Base-by-base conservation (phyloP, 768 basidiomycete genomes). In the Tremella fuciformis region DNA sequence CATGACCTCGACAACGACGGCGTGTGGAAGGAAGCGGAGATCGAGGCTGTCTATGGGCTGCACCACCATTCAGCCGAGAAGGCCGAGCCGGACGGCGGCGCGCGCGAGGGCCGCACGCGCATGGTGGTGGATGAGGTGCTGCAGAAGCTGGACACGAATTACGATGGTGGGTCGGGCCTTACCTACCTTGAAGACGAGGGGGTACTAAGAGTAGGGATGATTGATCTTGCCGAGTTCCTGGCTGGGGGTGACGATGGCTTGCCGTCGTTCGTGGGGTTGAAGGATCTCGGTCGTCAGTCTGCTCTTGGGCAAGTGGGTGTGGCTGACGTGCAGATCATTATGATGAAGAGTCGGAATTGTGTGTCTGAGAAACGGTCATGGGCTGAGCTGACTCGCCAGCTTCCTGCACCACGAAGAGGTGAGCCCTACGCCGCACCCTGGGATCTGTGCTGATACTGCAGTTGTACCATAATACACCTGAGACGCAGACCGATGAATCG, bases 41-140 rank as follows among this genome's bases (percentile, higher is more conserved):
- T 99, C 60, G 88, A 96, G 77, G 91, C 92, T 18, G 85, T 99
- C 39, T 99, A 99, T 65, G 94, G 94, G 53, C 87, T 97, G 8
- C 91, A 96, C 76, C 93, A 97, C 70, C 82, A 91, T 55, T 57
- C 89, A 87, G 74, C 88, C 86, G 44, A 86, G 86, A 80, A 86
- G 86, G 79, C 84, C 87, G 77, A 88, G 86, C 29, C 72, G 22
- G 59, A 57, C 22, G 62, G 34, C 85, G 79, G 83, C 38, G 86
- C 87, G 53, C 88, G 91, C 65, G 83, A 89, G 76, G 79, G 84
- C 75, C 92, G 94, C 78, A 90, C 91, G 0, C 83, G 89, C 46
- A 73, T 82, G 48, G 85, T 98, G 50, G 87, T 88, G 15, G 80
- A 84, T 50, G 81, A 83, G 21, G 83, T 98, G 8, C 80, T 97